Conservation (phyloP, 2,329 filamentous ascomycete species). For the Penicillium sp. region DNA sequence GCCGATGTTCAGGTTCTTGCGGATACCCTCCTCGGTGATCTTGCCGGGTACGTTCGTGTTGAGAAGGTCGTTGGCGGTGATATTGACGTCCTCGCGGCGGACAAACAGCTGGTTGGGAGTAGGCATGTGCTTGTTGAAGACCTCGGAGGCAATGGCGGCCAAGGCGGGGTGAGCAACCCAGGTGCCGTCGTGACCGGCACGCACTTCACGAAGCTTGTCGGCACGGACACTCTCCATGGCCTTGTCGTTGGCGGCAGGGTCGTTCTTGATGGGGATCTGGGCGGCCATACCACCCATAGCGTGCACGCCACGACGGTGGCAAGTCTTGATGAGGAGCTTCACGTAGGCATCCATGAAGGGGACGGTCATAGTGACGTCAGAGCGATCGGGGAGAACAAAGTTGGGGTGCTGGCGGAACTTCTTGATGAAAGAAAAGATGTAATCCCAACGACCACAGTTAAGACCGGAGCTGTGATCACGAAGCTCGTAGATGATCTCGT, state of each 20-base stretch:
- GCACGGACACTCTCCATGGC: conserved; percentile 91
- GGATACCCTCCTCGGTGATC: conserved; percentile 90
- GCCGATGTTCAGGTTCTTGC: conserved; percentile 96
- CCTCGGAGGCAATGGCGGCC: conserved; percentile 77
- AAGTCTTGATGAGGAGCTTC: conserved; percentile 95
- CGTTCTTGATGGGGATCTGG: conserved; percentile 97
- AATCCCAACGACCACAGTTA: conserved; percentile 99
- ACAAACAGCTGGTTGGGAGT: conserved; percentile 94
- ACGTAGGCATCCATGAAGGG: conserved; percentile 99
- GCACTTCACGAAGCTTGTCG: conserved; percentile 94
- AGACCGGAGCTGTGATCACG: conserved; percentile 93
- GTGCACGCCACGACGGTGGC: conserved; percentile 93
- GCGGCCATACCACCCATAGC: conserved; percentile 99
- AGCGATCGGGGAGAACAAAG: conserved; percentile 90
- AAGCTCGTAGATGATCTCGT: conserved; percentile 99
- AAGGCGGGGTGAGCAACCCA: conserved; percentile 97
- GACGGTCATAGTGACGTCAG: conserved; percentile 90
- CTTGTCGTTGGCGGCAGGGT: conserved; percentile 82
- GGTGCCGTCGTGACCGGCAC: conserved; percentile 91
- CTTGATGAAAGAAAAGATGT: conserved; percentile 99
- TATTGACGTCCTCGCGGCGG: conserved; percentile 81
- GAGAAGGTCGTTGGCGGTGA: conserved; percentile 83
- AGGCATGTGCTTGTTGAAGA: conserved; percentile 99
- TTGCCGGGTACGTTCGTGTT: conserved; percentile 97
- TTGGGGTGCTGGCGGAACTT: conserved; percentile 93